A percentile compares a stretch with the other conserved stretches of the same genome.
These are phyloP conservation scores for rapeseed (Brassica napus) DNA, from an alignment of 345 rosid genomes.

Conservation along the genomic window Da-Ae NC_063446.1:10621001-10621500, in stretches of 20 bases:
- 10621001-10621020: neutral
- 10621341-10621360: conserved; percentile 78
- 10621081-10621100: conserved; percentile 82
- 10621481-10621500: conserved; percentile 46
- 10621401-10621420: conserved; percentile 48
- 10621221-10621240: conserved; percentile 64
- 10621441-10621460: neutral
- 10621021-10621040: neutral
- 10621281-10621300: conserved; percentile 78
- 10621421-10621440: conserved; percentile 21
- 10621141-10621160: conserved; percentile 74
- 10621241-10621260: conserved; percentile 69
- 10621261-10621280: conserved; percentile 79
- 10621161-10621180: conserved; percentile 78
- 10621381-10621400: conserved; percentile 56
- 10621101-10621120: conserved; percentile 75
- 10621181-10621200: conserved; percentile 90
- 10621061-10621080: conserved; percentile 69
- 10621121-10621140: conserved; percentile 77
- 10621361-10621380: conserved; percentile 67
- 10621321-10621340: conserved; percentile 91
- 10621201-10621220: conserved; percentile 87
- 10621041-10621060: conserved; percentile 43
- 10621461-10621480: neutral
- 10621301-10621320: conserved; percentile 94